Conservation (phyloP, 2,329 filamentous ascomycete species). For the Raffaelea deltoideospora region DNA sequence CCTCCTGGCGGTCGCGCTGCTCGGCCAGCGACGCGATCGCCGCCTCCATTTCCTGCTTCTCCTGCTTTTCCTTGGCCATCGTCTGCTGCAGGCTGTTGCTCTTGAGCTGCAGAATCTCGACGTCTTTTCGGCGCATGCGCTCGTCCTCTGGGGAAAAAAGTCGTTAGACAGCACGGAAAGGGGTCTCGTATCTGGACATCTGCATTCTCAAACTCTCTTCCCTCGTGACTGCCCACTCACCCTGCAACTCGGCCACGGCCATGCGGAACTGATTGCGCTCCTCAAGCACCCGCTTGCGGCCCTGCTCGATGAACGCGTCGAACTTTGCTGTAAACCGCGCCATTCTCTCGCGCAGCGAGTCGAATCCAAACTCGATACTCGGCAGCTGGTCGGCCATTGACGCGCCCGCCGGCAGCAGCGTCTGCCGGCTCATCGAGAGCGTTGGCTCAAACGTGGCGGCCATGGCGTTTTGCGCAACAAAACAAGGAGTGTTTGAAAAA, state of each 20-base stretch:
- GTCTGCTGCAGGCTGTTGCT: conserved; percentile 56
- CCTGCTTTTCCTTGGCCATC: conserved; percentile 60
- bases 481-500: too few relatives aligned
- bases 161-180: too few relatives aligned
- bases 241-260: conserved; percentile 78
- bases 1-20: conserved; percentile 46
- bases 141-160: conserved; percentile 82
- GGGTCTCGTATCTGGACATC: conserved; percentile 1
- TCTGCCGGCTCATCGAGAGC: conserved; percentile 49
- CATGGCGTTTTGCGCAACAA: too few relatives aligned
- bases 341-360: conserved; percentile 92
- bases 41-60: conserved; percentile 59
- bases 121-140: conserved; percentile 74
- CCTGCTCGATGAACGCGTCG: conserved; percentile 85
- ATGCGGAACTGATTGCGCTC: conserved; percentile 90
- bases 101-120: conserved; percentile 66
- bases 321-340: conserved; percentile 79
- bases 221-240: conserved; percentile 34
- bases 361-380: conserved; percentile 87
- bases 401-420: conserved; percentile 40
- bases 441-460: conserved; percentile 52
- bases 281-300: conserved; percentile 75
- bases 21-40: conserved; percentile 41
- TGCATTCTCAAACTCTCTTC: not conserved
- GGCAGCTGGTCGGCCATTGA: conserved; percentile 64